Evolutionary conservation across 2,329 filamentous ascomycete genomes (phyloP).

Genomic region (Penicillium sp.): DNA sequence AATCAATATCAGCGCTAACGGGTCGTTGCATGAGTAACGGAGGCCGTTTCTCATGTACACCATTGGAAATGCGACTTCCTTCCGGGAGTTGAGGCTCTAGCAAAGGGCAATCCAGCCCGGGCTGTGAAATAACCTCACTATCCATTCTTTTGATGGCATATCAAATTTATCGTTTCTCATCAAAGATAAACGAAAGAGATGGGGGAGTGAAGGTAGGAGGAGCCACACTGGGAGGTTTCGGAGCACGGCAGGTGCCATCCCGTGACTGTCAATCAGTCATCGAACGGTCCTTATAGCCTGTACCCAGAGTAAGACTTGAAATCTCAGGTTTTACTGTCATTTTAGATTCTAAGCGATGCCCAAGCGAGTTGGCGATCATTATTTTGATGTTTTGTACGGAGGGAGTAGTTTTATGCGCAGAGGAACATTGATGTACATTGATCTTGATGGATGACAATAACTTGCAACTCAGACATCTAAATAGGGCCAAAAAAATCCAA

Average conservation of each 20-base stretch:
- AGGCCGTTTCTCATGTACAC: neutral
- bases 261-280: too few species aligned
- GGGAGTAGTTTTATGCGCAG: too few species aligned
- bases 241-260: neutral
- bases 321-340: too few species aligned
- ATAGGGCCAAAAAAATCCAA: too few species aligned
- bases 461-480: too few species aligned
- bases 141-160: neutral
- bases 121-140: neutral
- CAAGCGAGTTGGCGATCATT: too few species aligned
- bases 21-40: slow-evolving; percentile 38
- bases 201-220: neutral
- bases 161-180: neutral
- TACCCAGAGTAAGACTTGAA: too few species aligned
- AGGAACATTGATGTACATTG: too few species aligned
- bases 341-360: too few species aligned
- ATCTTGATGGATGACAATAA: too few species aligned
- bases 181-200: neutral
- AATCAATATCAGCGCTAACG: slow-evolving; percentile 33
- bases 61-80: neutral
- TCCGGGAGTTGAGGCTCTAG: neutral
- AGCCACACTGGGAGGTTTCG: too few species aligned
- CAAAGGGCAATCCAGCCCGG: neutral
- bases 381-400: too few species aligned
- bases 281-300: neutral